Evolutionary conservation across 2,329 filamentous ascomycete species (phyloP).

Genomic region (Paracoccidioides lutzii): DNA sequence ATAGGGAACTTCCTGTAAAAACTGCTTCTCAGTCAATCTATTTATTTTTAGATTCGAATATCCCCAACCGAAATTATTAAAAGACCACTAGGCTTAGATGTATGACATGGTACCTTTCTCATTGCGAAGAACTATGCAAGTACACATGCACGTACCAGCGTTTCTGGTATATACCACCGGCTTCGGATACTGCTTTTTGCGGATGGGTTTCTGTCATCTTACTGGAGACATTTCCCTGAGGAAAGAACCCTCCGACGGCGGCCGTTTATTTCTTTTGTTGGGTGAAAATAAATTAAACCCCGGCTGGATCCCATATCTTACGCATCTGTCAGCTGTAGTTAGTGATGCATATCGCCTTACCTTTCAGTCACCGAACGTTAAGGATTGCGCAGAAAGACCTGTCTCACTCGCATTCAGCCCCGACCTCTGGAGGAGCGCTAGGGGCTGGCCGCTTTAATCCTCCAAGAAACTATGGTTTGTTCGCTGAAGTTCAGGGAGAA

Average conservation of each 20-base stretch:
- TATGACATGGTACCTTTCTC: neutral
- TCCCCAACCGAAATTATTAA: conserved; percentile 10
- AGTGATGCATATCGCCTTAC: no score
- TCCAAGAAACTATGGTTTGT: no score
- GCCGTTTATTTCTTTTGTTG: neutral
- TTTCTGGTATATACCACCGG: no score
- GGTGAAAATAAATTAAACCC: neutral
- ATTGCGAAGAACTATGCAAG: neutral
- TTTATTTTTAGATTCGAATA: conserved; percentile 24
- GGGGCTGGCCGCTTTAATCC: no score
- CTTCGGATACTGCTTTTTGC: neutral
- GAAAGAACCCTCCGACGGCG: no score
- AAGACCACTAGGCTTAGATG: neutral
- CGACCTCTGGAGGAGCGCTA: no score
- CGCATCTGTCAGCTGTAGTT: no score
- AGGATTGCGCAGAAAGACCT: no score
- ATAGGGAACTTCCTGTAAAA: neutral
- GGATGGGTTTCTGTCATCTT: neutral
- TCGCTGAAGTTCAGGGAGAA: no score
- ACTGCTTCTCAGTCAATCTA: neutral
- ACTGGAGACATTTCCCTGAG: neutral
- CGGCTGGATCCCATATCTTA: no score
- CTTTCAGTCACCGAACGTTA: no score
- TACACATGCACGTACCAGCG: neutral
- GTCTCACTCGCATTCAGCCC: no score